Conservation (phyloP, 2,329 filamentous ascomycete species). For the Ophiostoma australiae region DNA sequence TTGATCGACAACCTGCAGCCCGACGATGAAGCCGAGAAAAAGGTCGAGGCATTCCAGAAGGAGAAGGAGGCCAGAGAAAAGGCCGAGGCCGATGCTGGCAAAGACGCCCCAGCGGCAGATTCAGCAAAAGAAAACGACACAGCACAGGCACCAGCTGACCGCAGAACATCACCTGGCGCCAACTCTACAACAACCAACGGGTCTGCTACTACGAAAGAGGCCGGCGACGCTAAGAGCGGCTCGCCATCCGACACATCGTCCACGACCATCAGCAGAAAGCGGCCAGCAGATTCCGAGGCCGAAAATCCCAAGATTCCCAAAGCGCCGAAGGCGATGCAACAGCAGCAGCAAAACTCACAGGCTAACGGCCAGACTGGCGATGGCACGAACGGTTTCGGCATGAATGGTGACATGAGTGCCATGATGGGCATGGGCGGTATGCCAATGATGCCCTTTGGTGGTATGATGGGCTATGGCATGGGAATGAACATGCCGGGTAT, state of each 20-base stretch:
- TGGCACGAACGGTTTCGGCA: constrained; percentile 28
- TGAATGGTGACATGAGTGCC: constrained; percentile 34
- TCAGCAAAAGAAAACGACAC: constrained; percentile 21
- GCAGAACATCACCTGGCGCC: constrained; percentile 2
- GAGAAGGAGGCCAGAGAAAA: constrained; percentile 46
- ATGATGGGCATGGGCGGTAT: constrained; percentile 35
- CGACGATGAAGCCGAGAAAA: constrained; percentile 72
- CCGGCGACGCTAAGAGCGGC: constrained; percentile 12
- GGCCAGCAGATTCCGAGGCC: constrained; percentile 67
- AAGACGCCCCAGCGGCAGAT: constrained; percentile 40
- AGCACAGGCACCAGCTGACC: neutral
- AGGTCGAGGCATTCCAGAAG: constrained; percentile 69
- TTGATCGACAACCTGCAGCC: constrained; percentile 84
- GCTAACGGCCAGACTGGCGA: neutral
- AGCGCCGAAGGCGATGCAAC: constrained; percentile 61
- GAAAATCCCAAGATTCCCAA: constrained; percentile 63
- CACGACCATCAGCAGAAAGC: constrained; percentile 59
- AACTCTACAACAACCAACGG: neutral
- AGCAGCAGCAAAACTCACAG: constrained; percentile 44
- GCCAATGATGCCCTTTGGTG: constrained; percentile 20
- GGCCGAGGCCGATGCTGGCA: constrained; percentile 33
- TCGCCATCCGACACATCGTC: constrained; percentile 19
- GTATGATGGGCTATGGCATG: constrained; percentile 27
- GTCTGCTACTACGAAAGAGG: neutral
- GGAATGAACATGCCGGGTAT: constrained; percentile 46